Base-by-base conservation (phyloP, 495 filamentous ascomycete species). In the Amorphotheca resinae region DNA sequence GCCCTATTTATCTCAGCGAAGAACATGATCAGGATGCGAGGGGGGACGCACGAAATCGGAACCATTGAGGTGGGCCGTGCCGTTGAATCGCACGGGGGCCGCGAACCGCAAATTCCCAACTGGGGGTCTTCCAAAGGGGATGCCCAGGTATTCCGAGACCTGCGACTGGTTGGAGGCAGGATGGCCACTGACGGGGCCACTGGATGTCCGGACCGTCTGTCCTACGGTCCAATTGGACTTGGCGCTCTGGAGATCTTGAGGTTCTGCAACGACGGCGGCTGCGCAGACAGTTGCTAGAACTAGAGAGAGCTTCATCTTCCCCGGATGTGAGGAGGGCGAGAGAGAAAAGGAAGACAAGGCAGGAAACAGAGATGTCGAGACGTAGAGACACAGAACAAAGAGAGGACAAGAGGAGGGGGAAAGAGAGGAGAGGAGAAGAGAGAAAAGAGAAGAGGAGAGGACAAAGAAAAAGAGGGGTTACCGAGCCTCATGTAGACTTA, bases 121-220 rank as follows among this genome's bases (percentile, higher is more conserved):
- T 8, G 71, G 69, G 2, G 71, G 57, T 42, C 64, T 44, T 2
- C 60, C 70, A 49, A 62, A 73, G 0, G 61, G 66, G 41, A 75
- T 66, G 7, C 70, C 71, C 22, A 74, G 52, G 46, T 64, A 75
- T 51, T 72, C 69, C 5, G 56, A 50, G n/a, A 73, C 67, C 16
- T 54, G 51, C 6, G 59, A 53, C 4, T 52, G 47, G 34, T 61
- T 59, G 14, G 49, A 47, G 0, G 65, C 64, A 9, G 58, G 41
- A 48, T 75, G 71, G 8, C 72, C 72, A 6, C 50, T 53, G 35
- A 76, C 63, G 2, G 53, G 31, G 17, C 68, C 70, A 46, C 58
- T 72, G 32, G 42, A 45, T 9, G 61, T 61, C 17, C 46, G 16
- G 3, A 55, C 48, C 7, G 48, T 51, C 22, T 51, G 48, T 5